These are phyloP conservation scores for Astrocystis sublimbata DNA, from an alignment of 495 filamentous ascomycete genomes.

Conservation along the genomic window DNA sequence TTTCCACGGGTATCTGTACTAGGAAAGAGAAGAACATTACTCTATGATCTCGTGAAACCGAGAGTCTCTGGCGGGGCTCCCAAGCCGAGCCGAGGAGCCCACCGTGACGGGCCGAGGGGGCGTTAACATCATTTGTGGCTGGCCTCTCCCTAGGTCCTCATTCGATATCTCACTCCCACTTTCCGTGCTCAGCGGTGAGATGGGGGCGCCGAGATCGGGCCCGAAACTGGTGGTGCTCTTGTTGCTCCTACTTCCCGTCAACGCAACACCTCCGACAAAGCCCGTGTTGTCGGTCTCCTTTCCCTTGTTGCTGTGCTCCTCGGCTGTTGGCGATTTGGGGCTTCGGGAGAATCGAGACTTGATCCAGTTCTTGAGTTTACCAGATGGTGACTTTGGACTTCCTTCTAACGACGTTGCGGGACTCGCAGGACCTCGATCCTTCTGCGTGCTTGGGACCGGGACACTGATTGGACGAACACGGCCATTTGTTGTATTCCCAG, in stretches of 20 bases:
- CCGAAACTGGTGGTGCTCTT: conserved; percentile 34
- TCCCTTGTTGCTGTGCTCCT: conserved; percentile 31
- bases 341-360: conserved; percentile 54
- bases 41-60: conserved; percentile 41
- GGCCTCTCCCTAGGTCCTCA: conserved; percentile 24
- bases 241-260: conserved; percentile 38
- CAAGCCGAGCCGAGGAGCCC: conserved; percentile 24
- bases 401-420: background rate
- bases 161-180: conserved; percentile 23
- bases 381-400: conserved; percentile 28
- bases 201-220: background rate
- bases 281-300: conserved; percentile 34
- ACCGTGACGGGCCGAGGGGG: conserved; percentile 25
- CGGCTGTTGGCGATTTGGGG: conserved; percentile 32
- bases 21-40: background rate
- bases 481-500: conserved; percentile 19
- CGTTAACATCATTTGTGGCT: conserved; percentile 21
- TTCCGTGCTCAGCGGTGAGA: conserved; percentile 8
- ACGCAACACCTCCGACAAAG: conserved; percentile 52
- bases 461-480: conserved; percentile 11
- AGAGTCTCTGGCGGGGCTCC: conserved; percentile 46
- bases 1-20: background rate
- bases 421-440: conserved; percentile 21
- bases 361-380: conserved; percentile 61
- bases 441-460: conserved; percentile 21